phyloP scores from a whole-genome alignment of 2,329 filamentous ascomycete genomes.

The Colletotrichum liriopes region DNA sequence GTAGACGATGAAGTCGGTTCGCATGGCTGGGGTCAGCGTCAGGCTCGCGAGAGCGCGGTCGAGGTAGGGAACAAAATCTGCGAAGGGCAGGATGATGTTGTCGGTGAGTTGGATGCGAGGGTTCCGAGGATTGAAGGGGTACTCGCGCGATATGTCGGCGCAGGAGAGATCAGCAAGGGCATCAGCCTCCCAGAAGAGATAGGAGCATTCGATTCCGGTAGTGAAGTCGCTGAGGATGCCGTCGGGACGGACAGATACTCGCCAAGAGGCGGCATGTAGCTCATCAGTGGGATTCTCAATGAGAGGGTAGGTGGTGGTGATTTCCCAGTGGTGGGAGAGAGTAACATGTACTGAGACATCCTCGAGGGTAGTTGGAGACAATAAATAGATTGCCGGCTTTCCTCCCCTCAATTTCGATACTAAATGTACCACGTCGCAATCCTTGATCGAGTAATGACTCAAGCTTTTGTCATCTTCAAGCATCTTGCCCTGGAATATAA shows the following conservation, averaged over 20 bases:
- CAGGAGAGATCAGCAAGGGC: background rate
- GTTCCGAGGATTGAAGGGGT: too few relatives aligned
- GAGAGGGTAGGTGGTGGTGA: constrained; percentile 11
- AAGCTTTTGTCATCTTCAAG: too few relatives aligned
- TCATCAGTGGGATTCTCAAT: background rate
- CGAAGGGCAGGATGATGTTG: too few relatives aligned
- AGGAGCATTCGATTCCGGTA: background rate
- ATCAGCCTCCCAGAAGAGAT: constrained; percentile 33
- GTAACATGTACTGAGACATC: background rate
- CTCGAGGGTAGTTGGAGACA: background rate
- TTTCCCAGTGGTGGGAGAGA: constrained; percentile 3
- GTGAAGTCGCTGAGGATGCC: background rate
- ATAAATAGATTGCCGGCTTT: constrained; percentile 19
- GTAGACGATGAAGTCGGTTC: too few relatives aligned
- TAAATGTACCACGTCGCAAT: background rate
- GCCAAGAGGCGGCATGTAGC: background rate
- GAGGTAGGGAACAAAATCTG: too few relatives aligned
- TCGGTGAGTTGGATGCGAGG: too few relatives aligned
- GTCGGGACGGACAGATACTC: background rate
- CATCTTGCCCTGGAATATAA: too few relatives aligned
- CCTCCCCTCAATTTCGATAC: background rate
- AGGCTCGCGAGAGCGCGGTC: too few relatives aligned
- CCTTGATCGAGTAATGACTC: background rate
- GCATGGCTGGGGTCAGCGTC: too few relatives aligned
- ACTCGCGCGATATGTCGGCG: too few relatives aligned